phyloP scores from a whole-genome alignment of 2,329 filamentous ascomycete genomes.

The Aspergillus aculeatinus region DNA sequence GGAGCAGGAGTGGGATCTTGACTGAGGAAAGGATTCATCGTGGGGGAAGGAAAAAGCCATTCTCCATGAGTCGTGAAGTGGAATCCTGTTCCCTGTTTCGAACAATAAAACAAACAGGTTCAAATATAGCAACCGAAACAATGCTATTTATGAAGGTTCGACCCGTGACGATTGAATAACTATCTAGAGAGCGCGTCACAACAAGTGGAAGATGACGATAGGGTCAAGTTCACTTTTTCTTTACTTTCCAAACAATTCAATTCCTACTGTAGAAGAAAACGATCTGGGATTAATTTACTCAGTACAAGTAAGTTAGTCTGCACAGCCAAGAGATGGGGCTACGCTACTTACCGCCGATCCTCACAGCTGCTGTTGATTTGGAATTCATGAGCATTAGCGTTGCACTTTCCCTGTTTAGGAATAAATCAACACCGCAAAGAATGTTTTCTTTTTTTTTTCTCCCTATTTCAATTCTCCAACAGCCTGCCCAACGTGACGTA shows the following conservation, averaged over 20 bases:
- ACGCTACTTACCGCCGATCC: constrained; percentile 6
- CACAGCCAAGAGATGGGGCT: neutral
- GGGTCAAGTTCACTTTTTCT: too few species aligned
- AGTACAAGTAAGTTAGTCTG: neutral
- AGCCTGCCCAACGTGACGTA: constrained; percentile 15
- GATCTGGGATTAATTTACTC: neutral
- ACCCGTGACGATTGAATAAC: too few species aligned
- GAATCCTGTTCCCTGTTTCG: too few species aligned
- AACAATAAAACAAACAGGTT: too few species aligned
- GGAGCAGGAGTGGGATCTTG: too few species aligned
- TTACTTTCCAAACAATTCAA: neutral
- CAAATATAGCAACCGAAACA: neutral
- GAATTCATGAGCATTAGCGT: constrained; percentile 18
- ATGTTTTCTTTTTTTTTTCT: too few species aligned
- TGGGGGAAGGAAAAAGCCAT: neutral
- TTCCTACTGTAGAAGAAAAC: neutral
- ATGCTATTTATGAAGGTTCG: neutral
- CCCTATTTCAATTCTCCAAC: neutral
- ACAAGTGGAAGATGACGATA: too few species aligned
- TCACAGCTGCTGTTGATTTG: constrained; percentile 16
- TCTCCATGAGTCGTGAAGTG: neutral
- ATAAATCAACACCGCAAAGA: too few species aligned
- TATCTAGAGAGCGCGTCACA: too few species aligned
- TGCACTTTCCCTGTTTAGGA: neutral
- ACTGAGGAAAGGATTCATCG: neutral